Conservation (phyloP, 306 rosid species). For the Neltuma alba region DNA sequence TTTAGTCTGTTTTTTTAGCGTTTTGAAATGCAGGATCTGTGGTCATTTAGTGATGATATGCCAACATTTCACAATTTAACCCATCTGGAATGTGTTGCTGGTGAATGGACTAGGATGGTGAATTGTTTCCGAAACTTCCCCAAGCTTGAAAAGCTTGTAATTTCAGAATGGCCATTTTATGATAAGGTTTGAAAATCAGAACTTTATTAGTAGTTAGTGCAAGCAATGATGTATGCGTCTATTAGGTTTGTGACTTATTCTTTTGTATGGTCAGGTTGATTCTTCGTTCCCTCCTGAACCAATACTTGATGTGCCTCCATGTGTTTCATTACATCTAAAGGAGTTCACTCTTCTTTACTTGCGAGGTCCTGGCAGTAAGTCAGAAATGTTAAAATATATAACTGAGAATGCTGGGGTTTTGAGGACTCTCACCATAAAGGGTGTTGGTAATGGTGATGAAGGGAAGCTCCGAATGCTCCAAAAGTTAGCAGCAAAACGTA, state of each 20-base stretch:
- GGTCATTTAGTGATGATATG: neutral
- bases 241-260: neutral
- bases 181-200: neutral
- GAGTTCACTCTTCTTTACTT: neutral
- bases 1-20: too few species aligned
- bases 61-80: conserved; percentile 20
- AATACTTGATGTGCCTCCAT: neutral
- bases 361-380: neutral
- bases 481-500: neutral
- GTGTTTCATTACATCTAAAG: neutral
- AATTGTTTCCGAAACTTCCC: neutral
- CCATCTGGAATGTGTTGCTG: neutral
- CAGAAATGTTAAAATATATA: neutral
- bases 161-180: too few species aligned
- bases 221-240: neutral
- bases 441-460: neutral
- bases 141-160: neutral
- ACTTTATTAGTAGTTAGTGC: neutral
- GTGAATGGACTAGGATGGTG: neutral
- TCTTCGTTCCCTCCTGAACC: neutral
- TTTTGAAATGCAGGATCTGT: too few species aligned
- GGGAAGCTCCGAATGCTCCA: neutral
- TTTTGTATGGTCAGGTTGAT: neutral
- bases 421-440: neutral
- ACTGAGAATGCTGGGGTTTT: conserved; percentile 21